These are phyloP conservation scores for Cladosporium phlei DNA, from an alignment of 2,329 filamentous ascomycete genomes.

Conservation along the genomic window DNA sequence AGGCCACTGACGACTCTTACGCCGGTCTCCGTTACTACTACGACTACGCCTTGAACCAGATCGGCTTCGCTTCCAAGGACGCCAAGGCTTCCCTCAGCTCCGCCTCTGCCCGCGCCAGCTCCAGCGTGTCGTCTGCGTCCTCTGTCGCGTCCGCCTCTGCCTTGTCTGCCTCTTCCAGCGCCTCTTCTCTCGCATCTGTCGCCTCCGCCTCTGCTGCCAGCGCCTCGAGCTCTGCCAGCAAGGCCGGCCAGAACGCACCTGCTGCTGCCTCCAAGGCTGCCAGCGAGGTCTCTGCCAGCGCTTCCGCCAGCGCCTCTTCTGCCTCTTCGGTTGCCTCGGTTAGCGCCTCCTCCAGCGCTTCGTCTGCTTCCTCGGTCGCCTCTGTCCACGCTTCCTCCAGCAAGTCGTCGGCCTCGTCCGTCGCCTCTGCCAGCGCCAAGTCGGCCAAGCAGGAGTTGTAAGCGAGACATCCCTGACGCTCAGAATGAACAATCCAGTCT, in stretches of 20 bases:
- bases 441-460: constrained; percentile 46
- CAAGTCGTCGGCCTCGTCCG: constrained; percentile 22
- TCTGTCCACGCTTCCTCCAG: constrained; percentile 25
- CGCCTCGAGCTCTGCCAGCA: constrained; percentile 16
- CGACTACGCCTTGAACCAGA: constrained; percentile 42
- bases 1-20: constrained; percentile 63
- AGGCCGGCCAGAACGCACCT: constrained; percentile 10
- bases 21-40: constrained; percentile 31
- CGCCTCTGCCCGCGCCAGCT: constrained; percentile 25
- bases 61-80: constrained; percentile 41
- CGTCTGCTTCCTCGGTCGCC: constrained; percentile 29
- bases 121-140: constrained; percentile 15
- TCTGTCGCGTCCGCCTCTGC: constrained; percentile 29
- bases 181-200: constrained; percentile 26
- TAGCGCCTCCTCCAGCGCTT: constrained; percentile 29
- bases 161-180: constrained; percentile 21
- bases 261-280: constrained; percentile 31
- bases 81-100: constrained; percentile 34
- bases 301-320: constrained; percentile 27
- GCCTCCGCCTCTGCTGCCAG: constrained; percentile 24
- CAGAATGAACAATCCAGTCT: neutral
- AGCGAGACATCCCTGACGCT: constrained; percentile 4
- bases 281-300: constrained; percentile 31
- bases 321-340: constrained; percentile 21
- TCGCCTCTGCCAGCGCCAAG: constrained; percentile 35